Percentiles rank a stretch among this genome's conserved stretches.
These are phyloP conservation scores for Stramenopiles sp. DNA, from an alignment of 352 stramenopile species.

Conservation along the genomic window DNA sequence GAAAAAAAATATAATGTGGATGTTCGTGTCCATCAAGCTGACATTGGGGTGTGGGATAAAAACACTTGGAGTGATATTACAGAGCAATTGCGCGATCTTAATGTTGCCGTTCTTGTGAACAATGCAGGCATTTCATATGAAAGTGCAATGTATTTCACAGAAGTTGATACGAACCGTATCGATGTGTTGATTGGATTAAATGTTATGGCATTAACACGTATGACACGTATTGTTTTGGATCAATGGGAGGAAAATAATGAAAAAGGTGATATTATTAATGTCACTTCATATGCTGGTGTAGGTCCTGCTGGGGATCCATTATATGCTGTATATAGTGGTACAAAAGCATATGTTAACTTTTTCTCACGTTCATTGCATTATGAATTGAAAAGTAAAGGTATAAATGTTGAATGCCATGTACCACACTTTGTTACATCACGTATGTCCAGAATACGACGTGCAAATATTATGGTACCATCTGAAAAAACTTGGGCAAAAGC, in stretches of 20 bases:
- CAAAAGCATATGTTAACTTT: neutral
- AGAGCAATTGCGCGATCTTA: neutral
- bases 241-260: neutral
- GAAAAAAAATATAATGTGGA: neutral
- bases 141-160: neutral
- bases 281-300: neutral
- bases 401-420: neutral
- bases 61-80: neutral
- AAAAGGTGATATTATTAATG: neutral
- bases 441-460: neutral
- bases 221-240: neutral
- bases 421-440: neutral
- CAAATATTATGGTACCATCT: neutral
- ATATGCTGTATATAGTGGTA: neutral
- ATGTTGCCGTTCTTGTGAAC: neutral
- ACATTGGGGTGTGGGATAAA: neutral
- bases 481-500: neutral
- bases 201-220: neutral
- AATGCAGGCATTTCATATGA: neutral
- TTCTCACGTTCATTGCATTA: neutral
- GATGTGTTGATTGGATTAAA: neutral
- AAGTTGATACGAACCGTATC: neutral
- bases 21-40: neutral
- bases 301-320: neutral
- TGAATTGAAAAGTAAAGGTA: neutral